Base-by-base conservation (phyloP, 176 grass and related monocot genomes). In the Bonia amplexicaulis region DNA sequence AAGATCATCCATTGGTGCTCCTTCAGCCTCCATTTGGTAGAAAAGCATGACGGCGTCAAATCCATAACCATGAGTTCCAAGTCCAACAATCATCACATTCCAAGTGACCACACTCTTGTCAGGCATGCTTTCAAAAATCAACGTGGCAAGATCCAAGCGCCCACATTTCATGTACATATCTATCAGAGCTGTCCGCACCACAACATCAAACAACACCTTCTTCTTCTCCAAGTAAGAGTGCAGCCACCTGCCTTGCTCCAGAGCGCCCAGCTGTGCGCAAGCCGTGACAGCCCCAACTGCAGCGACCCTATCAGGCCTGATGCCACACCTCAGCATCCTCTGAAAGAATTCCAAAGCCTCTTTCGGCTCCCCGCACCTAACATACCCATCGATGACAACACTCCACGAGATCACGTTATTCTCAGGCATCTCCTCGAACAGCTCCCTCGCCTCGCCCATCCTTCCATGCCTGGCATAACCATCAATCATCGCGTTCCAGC, bases 91-190 rank as follows among this genome's bases (percentile, higher is more conserved):
- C 85, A 90, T 81, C 39, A 92, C 93, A 81, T 90, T 92, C 93
- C 90, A 95, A 44, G 93, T 95, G 48, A 95, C 82, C 19, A 86
- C 77, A 25, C 88, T 95, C 88, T 78, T 90, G 10, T 69, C 71
- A 4, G 64, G 17, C 87, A 90, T 90, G 70, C 76, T 78, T 54
- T 90, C 82, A 73, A 95, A 95, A 0, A 95, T 85, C 49, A n/a
- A 51, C 42, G 25, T 80, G 41, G 88, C 87, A 48, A 92, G 82
- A 73, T 86, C 79, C 74, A 92, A 84, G 19, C 80, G 37, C 1
- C 93, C 90, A 16, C 90, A 95, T 74, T 85, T 95, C 93, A 88
- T 66, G 85, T 92, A 95, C 93, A 95, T 90, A 63, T 95, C 90
- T 62, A 90, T 74, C 42, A 95, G 66, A 59, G 93, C 88, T 62